Evolutionary conservation across 768 basidiomycete genomes (phyloP), one percentile per base, ranked within the genome.

Genomic region (Boletus pseudopeckii): DNA sequence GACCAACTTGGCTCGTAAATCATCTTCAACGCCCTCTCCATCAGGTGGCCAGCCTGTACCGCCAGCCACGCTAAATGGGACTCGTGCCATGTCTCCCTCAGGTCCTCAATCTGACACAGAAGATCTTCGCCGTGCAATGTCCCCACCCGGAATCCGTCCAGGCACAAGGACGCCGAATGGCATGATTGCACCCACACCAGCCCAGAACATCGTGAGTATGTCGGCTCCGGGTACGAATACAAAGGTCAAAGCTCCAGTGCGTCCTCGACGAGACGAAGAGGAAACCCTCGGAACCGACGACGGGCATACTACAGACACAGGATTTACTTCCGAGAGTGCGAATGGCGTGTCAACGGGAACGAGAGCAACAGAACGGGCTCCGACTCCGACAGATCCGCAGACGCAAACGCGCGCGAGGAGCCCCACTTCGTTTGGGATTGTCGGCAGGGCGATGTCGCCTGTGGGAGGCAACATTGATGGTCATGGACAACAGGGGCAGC

Each of bases 11-110:
- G 68, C 70, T 45, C 79, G 79, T 40, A 84, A 82, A 64, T 67
- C 76, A 3, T 83, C 85, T 1, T 64, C 77, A 22, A 61, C 69
- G 0, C 70, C 70, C 20, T 75, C 75, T 39, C 52, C 65, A 37
- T 49, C 65, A 60, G 32, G 69, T 66, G 11, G 36, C 40, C 57
- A 58, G 28, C 70, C 39, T 64, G 70, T 63, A 59, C 59, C 71
- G 45, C 46, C 66, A 61, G 24, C 73, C 59, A 43, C 45, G 57
- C 37, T 64, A 51, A 70, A 56, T 54, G 73, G 68, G n/a, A 57
- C 57, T 22, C 84, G 88, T 33, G 77, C 89, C 3, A 79, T 81
- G 73, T 92, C 91, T 2, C 88, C 91, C 5, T 71, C 70, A n/a
- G 68, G 72, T 28, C 71, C 70, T 30, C 72, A 72, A 37, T 65